A percentile compares a stretch with the other conserved stretches of the same genome.
These are phyloP conservation scores for Pterocarpus santalinus DNA, from an alignment of 306 rosid genomes.

Conservation along the genomic window DNA sequence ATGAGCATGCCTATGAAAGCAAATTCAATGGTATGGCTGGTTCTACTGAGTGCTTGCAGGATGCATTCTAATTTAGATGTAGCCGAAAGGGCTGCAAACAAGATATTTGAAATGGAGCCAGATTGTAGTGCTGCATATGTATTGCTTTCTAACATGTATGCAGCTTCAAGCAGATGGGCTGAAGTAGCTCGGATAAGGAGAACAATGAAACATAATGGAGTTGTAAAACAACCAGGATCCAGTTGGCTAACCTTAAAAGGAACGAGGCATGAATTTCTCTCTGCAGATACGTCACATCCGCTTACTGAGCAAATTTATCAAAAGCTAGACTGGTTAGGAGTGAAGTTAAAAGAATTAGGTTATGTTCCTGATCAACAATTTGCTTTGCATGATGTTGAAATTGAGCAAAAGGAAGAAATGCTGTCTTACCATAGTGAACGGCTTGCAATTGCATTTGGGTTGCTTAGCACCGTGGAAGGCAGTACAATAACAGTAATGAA, in stretches of 20 bases:
- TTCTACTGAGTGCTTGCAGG: conserved; percentile 74
- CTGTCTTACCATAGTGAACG: conserved; percentile 79
- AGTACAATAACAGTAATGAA: conserved; percentile 62
- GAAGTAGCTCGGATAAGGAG: conserved; percentile 69
- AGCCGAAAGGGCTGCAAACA: conserved; percentile 75
- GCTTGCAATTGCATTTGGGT: conserved; percentile 77
- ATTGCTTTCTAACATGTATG: conserved; percentile 79
- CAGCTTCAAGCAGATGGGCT: conserved; percentile 76
- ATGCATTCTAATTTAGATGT: conserved; percentile 68
- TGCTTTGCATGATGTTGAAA: conserved; percentile 76
- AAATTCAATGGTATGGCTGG: conserved; percentile 73
- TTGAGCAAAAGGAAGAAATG: conserved; percentile 76
- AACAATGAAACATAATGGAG: conserved; percentile 68
- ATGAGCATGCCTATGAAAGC: conserved; percentile 69
- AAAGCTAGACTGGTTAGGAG: conserved; percentile 71
- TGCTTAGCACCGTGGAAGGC: conserved; percentile 74
- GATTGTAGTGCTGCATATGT: conserved; percentile 73
- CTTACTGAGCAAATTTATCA: conserved; percentile 56
- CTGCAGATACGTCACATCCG: conserved; percentile 75
- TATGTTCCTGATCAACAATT: conserved; percentile 74
- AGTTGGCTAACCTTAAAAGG: conserved; percentile 79
- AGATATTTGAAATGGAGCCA: conserved; percentile 65
- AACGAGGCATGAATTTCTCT: conserved; percentile 63
- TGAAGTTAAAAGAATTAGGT: conserved; percentile 74
- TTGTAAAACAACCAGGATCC: conserved; percentile 81